A percentile compares a stretch with the other conserved stretches of the same genome.
Conservation (phyloP, 2,329 filamentous ascomycete species). For the Penicillium brevicompactum region DNA sequence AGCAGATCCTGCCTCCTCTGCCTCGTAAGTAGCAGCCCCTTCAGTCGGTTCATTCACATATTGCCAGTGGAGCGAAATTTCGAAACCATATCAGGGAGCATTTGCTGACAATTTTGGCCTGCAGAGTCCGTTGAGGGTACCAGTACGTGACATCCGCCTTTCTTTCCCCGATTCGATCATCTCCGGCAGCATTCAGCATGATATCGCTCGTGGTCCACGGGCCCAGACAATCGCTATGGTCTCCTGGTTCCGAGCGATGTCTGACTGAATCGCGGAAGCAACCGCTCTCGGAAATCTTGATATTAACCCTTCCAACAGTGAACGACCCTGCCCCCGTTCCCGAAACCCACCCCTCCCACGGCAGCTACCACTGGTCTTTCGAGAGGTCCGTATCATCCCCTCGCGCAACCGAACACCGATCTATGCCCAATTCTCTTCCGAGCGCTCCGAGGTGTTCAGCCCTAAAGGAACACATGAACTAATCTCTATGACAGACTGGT, state of each 20-base stretch:
- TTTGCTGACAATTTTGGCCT: slow-evolving; percentile 47
- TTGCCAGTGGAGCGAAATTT: not conserved
- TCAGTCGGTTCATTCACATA: not conserved
- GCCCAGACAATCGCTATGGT: not conserved
- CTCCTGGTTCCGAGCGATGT: not conserved
- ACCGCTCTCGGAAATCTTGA: not conserved
- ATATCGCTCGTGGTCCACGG: not conserved
- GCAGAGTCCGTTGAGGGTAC: slow-evolving; percentile 74
- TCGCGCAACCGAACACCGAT: not conserved
- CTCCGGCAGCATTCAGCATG: not conserved
- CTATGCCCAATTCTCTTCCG: not conserved
- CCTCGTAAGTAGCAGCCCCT: slow-evolving; percentile 67
- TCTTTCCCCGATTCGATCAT: slow-evolving; percentile 4
- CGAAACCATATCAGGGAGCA: not conserved
- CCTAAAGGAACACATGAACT: not conserved
- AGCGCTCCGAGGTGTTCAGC: not conserved
- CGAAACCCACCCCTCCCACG: slow-evolving; percentile 72
- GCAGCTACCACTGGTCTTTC: slow-evolving; percentile 98
- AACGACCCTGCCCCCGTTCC: slow-evolving; percentile 85
- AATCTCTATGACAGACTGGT: slow-evolving; percentile 59
- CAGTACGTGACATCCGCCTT: slow-evolving; percentile 54
- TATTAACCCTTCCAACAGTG: slow-evolving; percentile 52
- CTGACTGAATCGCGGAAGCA: not conserved
- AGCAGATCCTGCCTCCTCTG: slow-evolving; percentile 76
- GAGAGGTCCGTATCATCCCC: slow-evolving; percentile 61